Evolutionary conservation across 2,329 filamentous ascomycete species (phyloP).

Genomic region (Diaporthe velutina): DNA sequence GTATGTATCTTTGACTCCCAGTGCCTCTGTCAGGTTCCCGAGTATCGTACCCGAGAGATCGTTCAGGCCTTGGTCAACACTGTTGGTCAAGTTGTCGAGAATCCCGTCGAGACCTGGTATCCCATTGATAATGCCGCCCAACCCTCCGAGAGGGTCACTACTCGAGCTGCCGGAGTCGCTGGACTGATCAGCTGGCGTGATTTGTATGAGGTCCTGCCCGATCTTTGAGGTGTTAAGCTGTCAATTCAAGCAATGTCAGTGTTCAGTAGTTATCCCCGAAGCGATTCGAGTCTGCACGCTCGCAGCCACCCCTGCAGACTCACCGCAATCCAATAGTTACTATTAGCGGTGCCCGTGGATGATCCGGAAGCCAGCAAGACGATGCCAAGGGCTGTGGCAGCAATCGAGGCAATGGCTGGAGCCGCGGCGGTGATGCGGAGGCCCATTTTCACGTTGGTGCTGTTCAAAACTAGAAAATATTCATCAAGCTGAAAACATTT

Average conservation of each 20-base stretch:
- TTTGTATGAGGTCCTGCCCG: conserved; percentile 39
- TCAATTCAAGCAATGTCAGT: not conserved
- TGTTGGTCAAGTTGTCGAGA: conserved; percentile 40
- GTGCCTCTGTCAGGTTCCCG: conserved; percentile 40
- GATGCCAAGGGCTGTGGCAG: conserved; percentile 20
- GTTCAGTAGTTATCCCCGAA: not conserved
- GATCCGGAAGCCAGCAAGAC: conserved; percentile 23
- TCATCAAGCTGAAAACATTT: conserved; percentile 2
- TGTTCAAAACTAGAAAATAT: not conserved
- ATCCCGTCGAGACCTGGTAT: conserved; percentile 38
- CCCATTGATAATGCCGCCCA: conserved; percentile 34
- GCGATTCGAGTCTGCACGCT: not conserved
- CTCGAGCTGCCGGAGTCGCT: conserved; percentile 23
- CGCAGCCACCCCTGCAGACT: not conserved
- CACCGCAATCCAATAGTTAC: conserved; percentile 30
- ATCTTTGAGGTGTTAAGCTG: conserved; percentile 42
- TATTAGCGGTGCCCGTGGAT: conserved; percentile 20
- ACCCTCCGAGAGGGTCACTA: conserved; percentile 22
- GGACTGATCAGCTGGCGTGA: conserved; percentile 35
- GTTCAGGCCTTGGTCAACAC: conserved; percentile 39
- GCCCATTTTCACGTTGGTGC: conserved; percentile 9
- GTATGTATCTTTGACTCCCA: conserved; percentile 44
- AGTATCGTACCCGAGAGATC: conserved; percentile 44
- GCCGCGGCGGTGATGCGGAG: conserved; percentile 15
- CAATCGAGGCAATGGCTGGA: conserved; percentile 21